Conservation (phyloP, 2,329 filamentous ascomycete genomes). For the Grosmannia penicillata region DNA sequence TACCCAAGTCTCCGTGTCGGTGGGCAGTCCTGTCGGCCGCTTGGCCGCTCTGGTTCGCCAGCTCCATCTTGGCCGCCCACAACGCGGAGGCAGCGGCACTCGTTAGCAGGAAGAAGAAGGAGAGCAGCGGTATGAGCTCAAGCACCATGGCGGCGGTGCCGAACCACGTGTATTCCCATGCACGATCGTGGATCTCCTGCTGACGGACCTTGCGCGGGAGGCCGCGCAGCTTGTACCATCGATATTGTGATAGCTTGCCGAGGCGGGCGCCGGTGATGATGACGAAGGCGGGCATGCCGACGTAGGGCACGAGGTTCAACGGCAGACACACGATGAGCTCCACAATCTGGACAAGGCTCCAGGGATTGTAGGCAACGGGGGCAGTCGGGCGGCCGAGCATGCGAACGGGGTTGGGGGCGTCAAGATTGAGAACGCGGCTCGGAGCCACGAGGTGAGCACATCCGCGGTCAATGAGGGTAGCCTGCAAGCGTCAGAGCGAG, state of each 20-base stretch:
- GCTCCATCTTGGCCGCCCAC: slow-evolving; percentile 70
- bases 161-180: slow-evolving; percentile 87
- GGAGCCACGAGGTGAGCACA: slow-evolving; percentile 53
- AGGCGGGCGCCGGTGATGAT: slow-evolving; percentile 75
- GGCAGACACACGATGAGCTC: slow-evolving; percentile 70
- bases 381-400: slow-evolving; percentile 70
- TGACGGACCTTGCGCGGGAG: slow-evolving; percentile 62
- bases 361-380: slow-evolving; percentile 69
- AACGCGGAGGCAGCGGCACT: slow-evolving; percentile 72
- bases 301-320: slow-evolving; percentile 73
- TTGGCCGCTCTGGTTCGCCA: background rate
- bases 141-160: slow-evolving; percentile 62
- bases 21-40: no score
- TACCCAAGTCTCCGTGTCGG: no score
- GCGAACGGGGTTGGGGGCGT: slow-evolving; percentile 59
- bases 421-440: slow-evolving; percentile 48
- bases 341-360: slow-evolving; percentile 78
- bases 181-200: slow-evolving; percentile 48
- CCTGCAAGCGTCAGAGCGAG: slow-evolving; percentile 20
- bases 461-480: slow-evolving; percentile 61
- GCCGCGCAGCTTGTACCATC: slow-evolving; percentile 72
- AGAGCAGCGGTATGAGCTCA: slow-evolving; percentile 76
- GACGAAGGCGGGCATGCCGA: slow-evolving; percentile 75
- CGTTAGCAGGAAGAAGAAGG: slow-evolving; percentile 89
- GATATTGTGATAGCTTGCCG: slow-evolving; percentile 79